phyloP scores from a whole-genome alignment of 2,329 filamentous ascomycete genomes.

The Aspergillus sp. region DNA sequence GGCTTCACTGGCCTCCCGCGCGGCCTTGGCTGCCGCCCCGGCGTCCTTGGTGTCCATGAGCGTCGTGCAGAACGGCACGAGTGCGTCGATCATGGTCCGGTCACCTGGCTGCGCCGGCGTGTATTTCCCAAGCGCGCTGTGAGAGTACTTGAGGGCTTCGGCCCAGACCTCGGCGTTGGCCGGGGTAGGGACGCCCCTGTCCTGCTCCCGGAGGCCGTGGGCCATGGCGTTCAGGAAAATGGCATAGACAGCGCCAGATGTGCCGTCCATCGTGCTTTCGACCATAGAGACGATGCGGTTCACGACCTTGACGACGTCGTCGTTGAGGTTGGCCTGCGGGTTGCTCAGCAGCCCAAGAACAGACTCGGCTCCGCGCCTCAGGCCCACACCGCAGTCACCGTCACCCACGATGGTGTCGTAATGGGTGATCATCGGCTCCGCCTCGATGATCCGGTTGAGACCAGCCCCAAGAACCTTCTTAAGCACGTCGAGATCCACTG shows the following conservation, averaged over 20 bases:
- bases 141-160: constrained; percentile 60
- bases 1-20: constrained; percentile 63
- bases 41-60: constrained; percentile 58
- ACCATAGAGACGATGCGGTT: constrained; percentile 54
- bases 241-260: constrained; percentile 66
- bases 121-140: constrained; percentile 65
- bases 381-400: constrained; percentile 78
- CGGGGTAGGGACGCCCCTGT: constrained; percentile 34
- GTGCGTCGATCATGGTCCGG: constrained; percentile 78
- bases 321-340: constrained; percentile 34
- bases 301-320: constrained; percentile 52
- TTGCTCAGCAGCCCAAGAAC: constrained; percentile 37
- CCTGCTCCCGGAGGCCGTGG: constrained; percentile 52
- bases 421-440: constrained; percentile 56
- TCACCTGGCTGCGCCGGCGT: constrained; percentile 86
- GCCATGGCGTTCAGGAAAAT: constrained; percentile 86
- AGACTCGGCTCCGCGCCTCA: constrained; percentile 75
- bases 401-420: constrained; percentile 79
- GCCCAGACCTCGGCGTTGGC: constrained; percentile 50
- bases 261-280: constrained; percentile 64
- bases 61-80: constrained; percentile 75
- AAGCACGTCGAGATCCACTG: constrained; percentile 42
- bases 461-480: constrained; percentile 47
- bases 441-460: constrained; percentile 50
- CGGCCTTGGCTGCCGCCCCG: constrained; percentile 63